These are phyloP conservation scores for Aeschynomene evenia DNA, from an alignment of 306 rosid species.

Conservation along the genomic window DNA sequence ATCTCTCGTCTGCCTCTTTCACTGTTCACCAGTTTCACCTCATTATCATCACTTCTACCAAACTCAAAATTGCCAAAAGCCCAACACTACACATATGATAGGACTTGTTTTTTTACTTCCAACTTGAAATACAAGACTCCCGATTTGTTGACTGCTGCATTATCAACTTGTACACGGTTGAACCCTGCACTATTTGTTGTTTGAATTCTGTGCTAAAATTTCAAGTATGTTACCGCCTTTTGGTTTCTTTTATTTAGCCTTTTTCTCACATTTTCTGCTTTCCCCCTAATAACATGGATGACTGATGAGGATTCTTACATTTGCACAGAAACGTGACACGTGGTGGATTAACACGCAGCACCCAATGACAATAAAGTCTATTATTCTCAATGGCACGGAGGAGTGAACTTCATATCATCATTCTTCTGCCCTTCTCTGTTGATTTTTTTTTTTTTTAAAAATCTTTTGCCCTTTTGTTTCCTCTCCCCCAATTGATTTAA, in stretches of 20 bases:
- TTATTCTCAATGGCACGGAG: constrained; percentile 35
- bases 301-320: constrained; percentile 31
- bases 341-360: constrained; percentile 95
- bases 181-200: background rate
- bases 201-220: background rate
- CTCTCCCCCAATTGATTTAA: constrained; percentile 51
- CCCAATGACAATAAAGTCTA: constrained; percentile 66
- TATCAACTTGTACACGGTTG: background rate
- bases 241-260: background rate
- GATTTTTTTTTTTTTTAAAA: constrained; percentile 13
- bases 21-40: background rate
- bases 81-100: background rate
- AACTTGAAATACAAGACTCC: background rate
- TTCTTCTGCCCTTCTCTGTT: constrained; percentile 37
- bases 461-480: constrained; percentile 25
- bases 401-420: constrained; percentile 42
- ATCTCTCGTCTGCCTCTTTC: background rate
- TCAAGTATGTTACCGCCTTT: background rate
- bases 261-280: background rate
- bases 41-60: background rate
- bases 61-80: background rate
- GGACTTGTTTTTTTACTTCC: background rate
- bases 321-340: constrained; percentile 70
- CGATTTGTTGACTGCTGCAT: background rate
- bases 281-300: background rate